phyloP scores from a whole-genome alignment of 2,329 filamentous ascomycete genomes.

The Fusarium zealandicum region DNA sequence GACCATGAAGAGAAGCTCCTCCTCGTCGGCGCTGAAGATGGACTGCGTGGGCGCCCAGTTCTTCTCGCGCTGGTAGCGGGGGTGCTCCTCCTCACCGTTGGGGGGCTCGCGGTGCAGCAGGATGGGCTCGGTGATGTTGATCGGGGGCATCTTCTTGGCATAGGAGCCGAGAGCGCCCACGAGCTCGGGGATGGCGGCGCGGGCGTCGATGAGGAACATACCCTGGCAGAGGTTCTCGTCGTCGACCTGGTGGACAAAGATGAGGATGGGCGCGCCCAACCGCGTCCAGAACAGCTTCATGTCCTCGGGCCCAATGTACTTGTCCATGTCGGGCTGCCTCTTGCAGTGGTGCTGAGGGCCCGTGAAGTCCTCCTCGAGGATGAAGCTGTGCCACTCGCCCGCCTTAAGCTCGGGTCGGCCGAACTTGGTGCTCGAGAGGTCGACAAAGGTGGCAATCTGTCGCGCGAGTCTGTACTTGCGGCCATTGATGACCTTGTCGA shows the following conservation, averaged over 20 bases:
- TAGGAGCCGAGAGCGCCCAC: conserved; percentile 26
- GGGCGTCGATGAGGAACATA: conserved; percentile 34
- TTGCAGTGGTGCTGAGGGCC: conserved; percentile 36
- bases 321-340: conserved; percentile 33
- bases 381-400: conserved; percentile 32
- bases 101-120: conserved; percentile 30
- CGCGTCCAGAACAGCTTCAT: conserved; percentile 39
- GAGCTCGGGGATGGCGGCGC: conserved; percentile 33
- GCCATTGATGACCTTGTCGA: conserved; percentile 31
- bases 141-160: conserved; percentile 22
- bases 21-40: conserved; percentile 26
- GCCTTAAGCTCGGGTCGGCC: conserved; percentile 31
- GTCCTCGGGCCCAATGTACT: conserved; percentile 36
- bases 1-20: conserved; percentile 38
- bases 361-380: conserved; percentile 31
- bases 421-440: conserved; percentile 28
- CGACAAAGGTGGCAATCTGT: conserved; percentile 33
- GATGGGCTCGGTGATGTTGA: conserved; percentile 28
- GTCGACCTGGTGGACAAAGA: conserved; percentile 35
- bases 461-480: conserved; percentile 33
- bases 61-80: conserved; percentile 35
- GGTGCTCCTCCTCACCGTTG: conserved; percentile 18
- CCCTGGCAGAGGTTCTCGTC: conserved; percentile 35
- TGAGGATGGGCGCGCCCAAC: conserved; percentile 33
- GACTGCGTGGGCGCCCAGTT: conserved; percentile 34